Base-by-base conservation (phyloP, 495 filamentous ascomycete species). In the Xylaria intraflava region DNA sequence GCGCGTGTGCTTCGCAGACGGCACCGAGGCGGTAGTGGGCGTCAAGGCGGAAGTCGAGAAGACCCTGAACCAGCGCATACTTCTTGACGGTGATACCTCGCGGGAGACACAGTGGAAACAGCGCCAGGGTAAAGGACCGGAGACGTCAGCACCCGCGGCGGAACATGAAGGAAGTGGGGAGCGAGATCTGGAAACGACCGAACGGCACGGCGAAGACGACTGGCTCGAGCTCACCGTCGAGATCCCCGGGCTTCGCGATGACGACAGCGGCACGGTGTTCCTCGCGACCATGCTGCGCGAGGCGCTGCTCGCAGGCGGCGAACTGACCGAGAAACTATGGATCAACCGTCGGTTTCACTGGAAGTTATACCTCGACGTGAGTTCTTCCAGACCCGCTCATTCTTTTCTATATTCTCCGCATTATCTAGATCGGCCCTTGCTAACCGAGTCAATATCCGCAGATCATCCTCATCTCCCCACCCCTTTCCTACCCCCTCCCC, bases 341-440 rank as follows among this genome's bases (percentile, higher is more conserved):
- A 95, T 98, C 64, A 95, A 95, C 67, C 66, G 78, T 55, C 76
- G 90, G 39, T 97, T 88, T 77, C 91, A 97, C 76, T 98, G 93
- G 93, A 87, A 89, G 71, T 65, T 98, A 20, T 97, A 92, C 69
- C 82, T 97, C 60, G 93, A 98, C 73, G 93, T 96, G 62, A 68
- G 87, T 80, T 33, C 41, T 40, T 19, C 39, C 30, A 26, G 23
- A n/a, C 24, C 41, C 14, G 11, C 11, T 16, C 12, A 30, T 8
- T 14, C n/a, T 6, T 35, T 16, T 6, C 36, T 6, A 1, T 1
- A 12, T 19, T 10, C 8, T 24, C 40, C 16, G 20, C n/a, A 41
- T 9, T 14, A 23, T 26, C 12, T 2, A 9, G 10, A 0, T 17
- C 29, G 22, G 39, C 16, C 16, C 53, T 38, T n/a, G 56, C 61